phyloP scores from a whole-genome alignment of 1,284 basidiomycete genomes.

The Mycena sp. region DNA sequence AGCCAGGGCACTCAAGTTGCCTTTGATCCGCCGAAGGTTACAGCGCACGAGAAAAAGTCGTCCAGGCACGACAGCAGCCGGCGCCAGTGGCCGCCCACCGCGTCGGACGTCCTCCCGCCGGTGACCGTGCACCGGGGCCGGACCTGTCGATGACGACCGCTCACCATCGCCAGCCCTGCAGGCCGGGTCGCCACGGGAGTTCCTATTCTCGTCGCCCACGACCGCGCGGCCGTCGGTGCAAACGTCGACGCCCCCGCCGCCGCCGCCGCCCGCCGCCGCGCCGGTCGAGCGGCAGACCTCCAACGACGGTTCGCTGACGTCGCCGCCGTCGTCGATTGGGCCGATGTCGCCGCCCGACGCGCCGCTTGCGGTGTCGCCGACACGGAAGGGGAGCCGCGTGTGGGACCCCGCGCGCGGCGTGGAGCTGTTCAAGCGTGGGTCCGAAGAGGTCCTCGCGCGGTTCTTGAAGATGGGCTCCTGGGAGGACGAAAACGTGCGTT shows the following conservation, averaged over 20 bases:
- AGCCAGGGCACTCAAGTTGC: conserved; percentile 64
- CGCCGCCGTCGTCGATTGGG: conserved; percentile 61
- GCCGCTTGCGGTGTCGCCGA: conserved; percentile 27
- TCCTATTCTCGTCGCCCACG: conserved; percentile 25
- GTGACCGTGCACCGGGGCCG: conserved; percentile 38
- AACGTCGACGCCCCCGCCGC: conserved; percentile 16
- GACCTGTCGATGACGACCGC: conserved; percentile 40
- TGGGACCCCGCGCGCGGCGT: conserved; percentile 85
- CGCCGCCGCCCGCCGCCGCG: conserved; percentile 6
- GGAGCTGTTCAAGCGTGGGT: conserved; percentile 82
- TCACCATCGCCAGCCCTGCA: conserved; percentile 37
- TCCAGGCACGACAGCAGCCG: conserved; percentile 34
- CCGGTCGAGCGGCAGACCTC: conserved; percentile 15
- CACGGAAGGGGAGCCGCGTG: conserved; percentile 62
- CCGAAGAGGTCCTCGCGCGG: conserved; percentile 82
- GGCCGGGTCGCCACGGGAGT: conserved; percentile 39
- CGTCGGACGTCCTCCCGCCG: conserved; percentile 36
- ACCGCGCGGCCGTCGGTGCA: background rate
- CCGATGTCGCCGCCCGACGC: conserved; percentile 54
- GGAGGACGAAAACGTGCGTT: conserved; percentile 56
- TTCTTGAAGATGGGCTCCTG: conserved; percentile 82
- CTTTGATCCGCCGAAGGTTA: conserved; percentile 36
- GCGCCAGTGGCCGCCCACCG: conserved; percentile 48
- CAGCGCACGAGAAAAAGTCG: conserved; percentile 26
- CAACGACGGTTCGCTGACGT: conserved; percentile 48